Evolutionary conservation across 495 filamentous ascomycete genomes (phyloP).

Genomic region (Hypoxylon perforatum): DNA sequence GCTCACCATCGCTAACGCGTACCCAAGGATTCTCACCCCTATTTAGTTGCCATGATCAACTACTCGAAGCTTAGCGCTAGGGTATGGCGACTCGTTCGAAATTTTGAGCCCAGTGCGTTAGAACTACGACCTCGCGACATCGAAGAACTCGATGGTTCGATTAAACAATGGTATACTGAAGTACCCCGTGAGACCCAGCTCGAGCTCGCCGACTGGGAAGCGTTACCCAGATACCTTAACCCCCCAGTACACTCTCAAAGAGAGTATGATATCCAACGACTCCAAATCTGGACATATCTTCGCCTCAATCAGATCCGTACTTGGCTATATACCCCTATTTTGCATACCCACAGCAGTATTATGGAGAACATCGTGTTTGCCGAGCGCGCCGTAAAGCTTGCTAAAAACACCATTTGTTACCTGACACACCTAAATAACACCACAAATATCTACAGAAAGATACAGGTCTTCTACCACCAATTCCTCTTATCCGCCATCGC

Average conservation of each 20-base stretch:
- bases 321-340: constrained; percentile 81
- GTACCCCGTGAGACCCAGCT: constrained; percentile 55
- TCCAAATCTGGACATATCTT: constrained; percentile 71
- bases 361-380: constrained; percentile 74
- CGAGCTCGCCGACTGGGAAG: constrained; percentile 45
- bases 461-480: constrained; percentile 88
- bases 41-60: constrained; percentile 79
- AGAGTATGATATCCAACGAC: constrained; percentile 65
- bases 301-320: constrained; percentile 86
- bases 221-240: constrained; percentile 42
- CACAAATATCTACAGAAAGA: constrained; percentile 81
- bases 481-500: constrained; percentile 84
- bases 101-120: constrained; percentile 63
- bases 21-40: constrained; percentile 73
- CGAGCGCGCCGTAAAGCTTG: constrained; percentile 77
- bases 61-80: constrained; percentile 81
- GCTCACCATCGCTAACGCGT: constrained; percentile 17
- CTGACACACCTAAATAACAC: constrained; percentile 79
- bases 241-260: constrained; percentile 39
- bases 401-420: constrained; percentile 82
- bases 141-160: constrained; percentile 78
- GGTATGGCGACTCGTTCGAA: constrained; percentile 77
- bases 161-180: constrained; percentile 77
- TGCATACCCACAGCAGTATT: constrained; percentile 81
- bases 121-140: constrained; percentile 71